Percentiles rank a stretch among this genome's conserved stretches.
phyloP scores from a whole-genome alignment of 768 basidiomycete genomes.

The Lactarius tabidus region DNA sequence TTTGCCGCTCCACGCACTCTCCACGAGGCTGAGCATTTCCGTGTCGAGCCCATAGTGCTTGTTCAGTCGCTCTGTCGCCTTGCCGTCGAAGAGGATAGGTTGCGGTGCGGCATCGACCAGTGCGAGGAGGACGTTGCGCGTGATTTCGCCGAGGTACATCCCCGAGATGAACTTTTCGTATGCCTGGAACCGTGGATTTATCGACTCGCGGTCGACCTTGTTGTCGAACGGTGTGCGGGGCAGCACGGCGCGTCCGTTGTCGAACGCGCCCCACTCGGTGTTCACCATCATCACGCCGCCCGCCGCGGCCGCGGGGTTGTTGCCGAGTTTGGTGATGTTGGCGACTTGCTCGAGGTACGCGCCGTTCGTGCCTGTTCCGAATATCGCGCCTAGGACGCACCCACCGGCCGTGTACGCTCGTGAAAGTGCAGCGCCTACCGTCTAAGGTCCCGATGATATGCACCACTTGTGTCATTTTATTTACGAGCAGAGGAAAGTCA shows the following conservation, averaged over 20 bases:
- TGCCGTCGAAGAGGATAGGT: slow-evolving; percentile 75
- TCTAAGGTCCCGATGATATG: slow-evolving; percentile 47
- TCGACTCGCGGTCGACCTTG: slow-evolving; percentile 86
- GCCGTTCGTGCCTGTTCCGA: slow-evolving; percentile 98
- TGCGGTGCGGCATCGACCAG: slow-evolving; percentile 73
- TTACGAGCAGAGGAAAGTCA: neutral
- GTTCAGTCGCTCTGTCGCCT: slow-evolving; percentile 68
- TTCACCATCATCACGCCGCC: slow-evolving; percentile 91
- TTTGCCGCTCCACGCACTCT: slow-evolving; percentile 64
- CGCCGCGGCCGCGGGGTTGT: slow-evolving; percentile 51
- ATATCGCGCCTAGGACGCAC: slow-evolving; percentile 86
- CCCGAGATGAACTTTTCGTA: slow-evolving; percentile 99
- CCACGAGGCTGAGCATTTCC: slow-evolving; percentile 82
- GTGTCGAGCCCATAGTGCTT: slow-evolving; percentile 94
- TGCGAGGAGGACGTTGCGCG: slow-evolving; percentile 78
- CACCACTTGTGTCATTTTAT: neutral
- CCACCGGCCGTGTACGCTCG: slow-evolving; percentile 92
- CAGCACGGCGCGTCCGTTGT: slow-evolving; percentile 84
- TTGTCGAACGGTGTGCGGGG: slow-evolving; percentile 90
- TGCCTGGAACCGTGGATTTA: slow-evolving; percentile 89
- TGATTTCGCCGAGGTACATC: slow-evolving; percentile 97
- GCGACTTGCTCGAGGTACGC: slow-evolving; percentile 89
- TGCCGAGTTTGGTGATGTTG: slow-evolving; percentile 80
- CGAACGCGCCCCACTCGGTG: slow-evolving; percentile 98
- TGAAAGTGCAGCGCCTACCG: slow-evolving; percentile 91